phyloP scores from a whole-genome alignment of 1,284 basidiomycete species.

The Trametes pubescens region DNA sequence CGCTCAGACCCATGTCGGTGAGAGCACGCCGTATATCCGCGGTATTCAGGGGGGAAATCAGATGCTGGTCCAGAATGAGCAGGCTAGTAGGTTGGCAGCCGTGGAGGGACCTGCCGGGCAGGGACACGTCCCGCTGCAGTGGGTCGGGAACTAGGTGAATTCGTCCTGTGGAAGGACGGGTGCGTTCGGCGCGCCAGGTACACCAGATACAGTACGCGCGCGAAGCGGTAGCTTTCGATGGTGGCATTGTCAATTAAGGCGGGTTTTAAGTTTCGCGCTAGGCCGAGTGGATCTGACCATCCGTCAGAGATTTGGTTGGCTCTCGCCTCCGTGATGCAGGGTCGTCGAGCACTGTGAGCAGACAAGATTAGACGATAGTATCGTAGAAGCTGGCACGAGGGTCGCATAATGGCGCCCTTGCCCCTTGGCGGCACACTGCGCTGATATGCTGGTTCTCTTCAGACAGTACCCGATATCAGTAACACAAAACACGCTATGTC shows the following conservation, averaged over 20 bases:
- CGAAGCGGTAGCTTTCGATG: not conserved
- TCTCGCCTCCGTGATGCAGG: constrained; percentile 1
- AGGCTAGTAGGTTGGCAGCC: not conserved
- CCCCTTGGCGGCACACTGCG: not conserved
- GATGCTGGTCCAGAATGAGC: constrained; percentile 2
- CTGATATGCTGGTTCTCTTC: not conserved
- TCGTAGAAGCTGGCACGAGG: not conserved
- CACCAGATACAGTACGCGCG: not conserved
- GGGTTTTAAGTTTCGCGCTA: not conserved
- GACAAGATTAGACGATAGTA: not conserved
- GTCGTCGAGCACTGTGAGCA: not conserved
- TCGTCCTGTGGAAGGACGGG: not conserved
- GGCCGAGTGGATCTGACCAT: not conserved
- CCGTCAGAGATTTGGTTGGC: not conserved
- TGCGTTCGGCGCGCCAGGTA: constrained; percentile 1
- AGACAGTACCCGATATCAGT: not conserved
- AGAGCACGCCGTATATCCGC: not conserved
- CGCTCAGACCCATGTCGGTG: constrained; percentile 8
- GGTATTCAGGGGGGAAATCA: not conserved
- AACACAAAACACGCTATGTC: not conserved
- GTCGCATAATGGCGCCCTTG: not conserved
- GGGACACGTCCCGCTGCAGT: not conserved
- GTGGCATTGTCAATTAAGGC: not conserved
- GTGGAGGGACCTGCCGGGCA: not conserved
- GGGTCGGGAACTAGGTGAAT: not conserved